Base-by-base conservation (phyloP, 1,284 basidiomycete species). In the Uromyces viciae-fabae region DNA sequence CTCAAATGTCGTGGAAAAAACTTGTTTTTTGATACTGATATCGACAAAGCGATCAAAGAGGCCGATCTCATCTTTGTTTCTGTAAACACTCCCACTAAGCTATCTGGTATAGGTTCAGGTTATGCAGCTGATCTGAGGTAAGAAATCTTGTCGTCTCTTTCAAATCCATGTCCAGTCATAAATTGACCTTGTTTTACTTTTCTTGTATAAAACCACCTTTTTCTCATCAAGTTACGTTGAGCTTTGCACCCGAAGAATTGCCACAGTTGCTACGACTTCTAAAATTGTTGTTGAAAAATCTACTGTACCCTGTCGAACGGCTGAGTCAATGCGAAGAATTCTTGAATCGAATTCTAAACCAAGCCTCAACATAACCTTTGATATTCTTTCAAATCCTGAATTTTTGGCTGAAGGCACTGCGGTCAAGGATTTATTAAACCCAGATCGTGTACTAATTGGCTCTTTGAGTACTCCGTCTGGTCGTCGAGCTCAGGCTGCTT, bases 201-300 rank as follows among this genome's bases (percentile, higher is more conserved):
- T 42, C 14, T 42, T 31, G 8, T 5, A 31, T n/a, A 14, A 9
- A 19, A n/a, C 3, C 56, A 58, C 2, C 31, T 9, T 7, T 64
- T 19, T 36, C 36, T 64, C 4, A 46, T 56, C 11, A 82, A 97
- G 94, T 89, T 98, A 95, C 87, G 93, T 98, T 83, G 96, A 99
- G 86, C 90, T 93, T 38, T 96, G 95, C 58, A 98, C 97, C 54
- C 94, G 96, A 83, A 93, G 93, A 83, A 99, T 99, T 84, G 96
- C 97, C 60, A 90, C 91, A 75, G 92, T 98, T 81, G 93, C 97
- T 49, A 92, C 89, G 49, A 91, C 93, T 8, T 93, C 91, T 86
- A 99, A 99, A 89, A 99, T 99, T 85, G 96, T 99, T 83, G 95
- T 99, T 81, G 97, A 99, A 86, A 99, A 99, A 88, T 99, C 96